These are phyloP conservation scores for Colletotrichum costaricense DNA, from an alignment of 2,329 filamentous ascomycete species.

Conservation along the genomic window DNA sequence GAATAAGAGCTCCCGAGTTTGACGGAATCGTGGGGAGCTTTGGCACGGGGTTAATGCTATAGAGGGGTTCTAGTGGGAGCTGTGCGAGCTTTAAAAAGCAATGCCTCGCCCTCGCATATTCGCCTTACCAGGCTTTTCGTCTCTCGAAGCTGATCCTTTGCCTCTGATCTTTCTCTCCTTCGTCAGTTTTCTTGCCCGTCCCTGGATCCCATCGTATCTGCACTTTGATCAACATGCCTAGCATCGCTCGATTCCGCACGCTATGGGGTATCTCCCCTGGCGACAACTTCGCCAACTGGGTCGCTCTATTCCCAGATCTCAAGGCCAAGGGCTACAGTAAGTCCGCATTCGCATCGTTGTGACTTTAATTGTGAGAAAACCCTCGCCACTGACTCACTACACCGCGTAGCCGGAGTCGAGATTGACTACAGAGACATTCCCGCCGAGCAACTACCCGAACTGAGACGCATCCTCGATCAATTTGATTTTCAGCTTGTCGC, in stretches of 20 bases:
- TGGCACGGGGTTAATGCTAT: not conserved
- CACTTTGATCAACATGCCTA: not conserved
- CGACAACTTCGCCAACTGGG: slow-evolving; percentile 30
- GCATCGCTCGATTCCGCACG: slow-evolving; percentile 25
- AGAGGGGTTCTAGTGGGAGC: not conserved
- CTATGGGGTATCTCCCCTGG: slow-evolving; percentile 30
- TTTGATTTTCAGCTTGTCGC: slow-evolving; percentile 8
- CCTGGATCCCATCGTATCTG: no score
- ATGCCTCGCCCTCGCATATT: no score
- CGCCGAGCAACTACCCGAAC: slow-evolving; percentile 2
- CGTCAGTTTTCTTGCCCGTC: not conserved
- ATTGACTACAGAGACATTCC: not conserved
- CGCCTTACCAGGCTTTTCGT: not conserved
- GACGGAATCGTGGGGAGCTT: not conserved
- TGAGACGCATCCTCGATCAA: slow-evolving; percentile 8
- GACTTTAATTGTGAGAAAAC: no score
- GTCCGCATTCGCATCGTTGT: not conserved
- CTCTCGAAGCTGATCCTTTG: not conserved
- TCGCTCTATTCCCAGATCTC: slow-evolving; percentile 24
- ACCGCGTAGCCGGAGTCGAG: slow-evolving; percentile 1
- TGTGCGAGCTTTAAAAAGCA: not conserved
- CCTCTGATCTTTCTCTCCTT: not conserved
- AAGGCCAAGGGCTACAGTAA: slow-evolving; percentile 35
- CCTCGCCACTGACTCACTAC: no score
- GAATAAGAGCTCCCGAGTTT: not conserved